Conservation (phyloP, 306 rosid genomes). For the Lithocarpus polystachyus region DNA sequence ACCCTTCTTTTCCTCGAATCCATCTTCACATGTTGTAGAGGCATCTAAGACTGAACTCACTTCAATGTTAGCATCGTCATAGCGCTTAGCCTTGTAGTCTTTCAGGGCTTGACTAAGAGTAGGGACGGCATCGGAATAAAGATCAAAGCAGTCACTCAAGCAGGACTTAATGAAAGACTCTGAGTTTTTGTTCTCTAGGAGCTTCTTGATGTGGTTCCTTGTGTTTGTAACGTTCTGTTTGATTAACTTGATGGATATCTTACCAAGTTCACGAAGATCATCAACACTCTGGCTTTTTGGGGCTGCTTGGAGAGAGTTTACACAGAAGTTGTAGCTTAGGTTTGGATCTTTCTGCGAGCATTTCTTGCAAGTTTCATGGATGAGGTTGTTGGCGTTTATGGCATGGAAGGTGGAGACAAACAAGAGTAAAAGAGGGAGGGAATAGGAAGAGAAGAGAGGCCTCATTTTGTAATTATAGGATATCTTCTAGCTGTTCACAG, state of each 20-base stretch:
- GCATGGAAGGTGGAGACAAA: constrained; percentile 11
- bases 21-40: constrained; percentile 73
- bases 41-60: constrained; percentile 54
- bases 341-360: constrained; percentile 55
- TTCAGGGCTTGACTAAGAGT: constrained; percentile 36
- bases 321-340: constrained; percentile 61
- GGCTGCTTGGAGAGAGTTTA: constrained; percentile 40
- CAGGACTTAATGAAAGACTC: constrained; percentile 30
- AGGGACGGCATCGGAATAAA: constrained; percentile 40
- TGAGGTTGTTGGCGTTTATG: constrained; percentile 26
- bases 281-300: constrained; percentile 9
- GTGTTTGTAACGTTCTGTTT: constrained; percentile 47
- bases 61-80: constrained; percentile 39
- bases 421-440: constrained; percentile 21
- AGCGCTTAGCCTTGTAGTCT: constrained; percentile 42
- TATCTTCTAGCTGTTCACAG: neutral
- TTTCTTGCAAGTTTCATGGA: constrained; percentile 50
- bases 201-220: constrained; percentile 28
- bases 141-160: constrained; percentile 59
- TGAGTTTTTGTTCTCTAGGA: constrained; percentile 27
- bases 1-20: constrained; percentile 39
- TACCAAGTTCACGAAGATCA: constrained; percentile 48
- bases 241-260: constrained; percentile 40
- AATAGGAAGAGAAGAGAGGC: constrained; percentile 7
- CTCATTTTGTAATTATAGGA: neutral